These are phyloP conservation scores for maize (Zea mays) DNA, from an alignment of 176 grass and related monocot species.

Conservation along the genomic window DNA sequence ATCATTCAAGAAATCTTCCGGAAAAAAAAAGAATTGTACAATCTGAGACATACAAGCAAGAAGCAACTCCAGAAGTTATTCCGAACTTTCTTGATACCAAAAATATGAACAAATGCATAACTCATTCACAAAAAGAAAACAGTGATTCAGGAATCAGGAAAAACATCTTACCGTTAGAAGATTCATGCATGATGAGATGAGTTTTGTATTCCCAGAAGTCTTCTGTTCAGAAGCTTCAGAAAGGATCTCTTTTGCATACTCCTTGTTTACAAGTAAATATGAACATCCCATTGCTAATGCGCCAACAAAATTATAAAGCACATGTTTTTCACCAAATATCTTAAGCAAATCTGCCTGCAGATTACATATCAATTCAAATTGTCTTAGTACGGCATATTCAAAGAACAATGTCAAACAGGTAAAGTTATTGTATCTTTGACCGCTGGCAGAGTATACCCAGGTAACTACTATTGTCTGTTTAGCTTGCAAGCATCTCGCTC, in stretches of 20 bases:
- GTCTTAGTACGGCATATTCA: conserved; percentile 25
- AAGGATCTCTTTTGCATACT: conserved; percentile 82
- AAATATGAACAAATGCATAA: conserved; percentile 24
- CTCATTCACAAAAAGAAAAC: background rate
- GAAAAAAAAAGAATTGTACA: conserved; percentile 27
- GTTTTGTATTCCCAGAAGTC: conserved; percentile 57
- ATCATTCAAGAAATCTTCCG: conserved; percentile 18
- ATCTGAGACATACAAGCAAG: conserved; percentile 1
- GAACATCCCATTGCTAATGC: conserved; percentile 80
- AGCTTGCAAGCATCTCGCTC: background rate
- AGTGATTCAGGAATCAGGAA: conserved; percentile 7
- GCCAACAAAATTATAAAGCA: conserved; percentile 78
- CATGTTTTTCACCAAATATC: conserved; percentile 78
- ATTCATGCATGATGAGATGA: conserved; percentile 91
- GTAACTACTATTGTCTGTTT: background rate
- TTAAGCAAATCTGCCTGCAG: conserved; percentile 93
- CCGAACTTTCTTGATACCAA: background rate
- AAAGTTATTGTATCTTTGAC: background rate
- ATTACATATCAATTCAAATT: conserved; percentile 36
- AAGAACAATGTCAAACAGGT: conserved; percentile 10
- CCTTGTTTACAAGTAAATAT: conserved; percentile 92
- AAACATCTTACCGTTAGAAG: conserved; percentile 75
- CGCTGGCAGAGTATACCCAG: background rate
- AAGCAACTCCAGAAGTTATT: conserved; percentile 21
- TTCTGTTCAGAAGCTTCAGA: conserved; percentile 72